Base-by-base conservation (phyloP, 805 yeast species). In the Lipomyces starkeyi region DNA sequence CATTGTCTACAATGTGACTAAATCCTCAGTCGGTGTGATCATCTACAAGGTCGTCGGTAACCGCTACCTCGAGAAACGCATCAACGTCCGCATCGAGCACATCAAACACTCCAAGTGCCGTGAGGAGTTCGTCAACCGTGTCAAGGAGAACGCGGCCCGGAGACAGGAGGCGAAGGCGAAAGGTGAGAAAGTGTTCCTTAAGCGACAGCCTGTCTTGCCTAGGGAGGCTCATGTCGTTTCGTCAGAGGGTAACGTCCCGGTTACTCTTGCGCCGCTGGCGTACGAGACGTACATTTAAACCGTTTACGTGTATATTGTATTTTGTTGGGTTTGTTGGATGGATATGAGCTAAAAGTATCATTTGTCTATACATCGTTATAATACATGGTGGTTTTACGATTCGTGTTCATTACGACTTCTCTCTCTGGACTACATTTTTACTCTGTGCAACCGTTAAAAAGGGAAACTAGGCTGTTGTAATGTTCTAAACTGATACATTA, bases 81-180 rank as follows among this genome's bases (percentile, higher is more conserved):
- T 95, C 81, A 93, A 93, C 91, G 86, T 95, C 84, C 94, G 97
- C 87, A 89, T 95, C 81, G 99, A 95, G 89, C 99, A 95, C 87
- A 86, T 95, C 82, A 93, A 93, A 88, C 99, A 95, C 92, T 95
- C 99, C 82, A 94, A 94, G 87, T 95, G 98, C 89, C 94, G 99
- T 87, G 91, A 91, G 84, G 98, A 95, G 86, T 95, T 95, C 86
- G 88, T 95, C 85, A 90, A 91, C 90, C 93, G 99, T 88, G 99
- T 95, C 81, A 94, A 93, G 89, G 82, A 89, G 81, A 95, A 94
- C 86, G 97, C 97, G 83, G 95, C 91, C 78, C 88, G 87, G 87
- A 90, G 89, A 87, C 84, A 83, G 78, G 98, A 91, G 85, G 99
- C 98, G 78, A 93, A 93, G 88, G 93, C 90, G 77, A 85, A 89